These are phyloP conservation scores for Uromyces viciae-fabae DNA, from an alignment of 1,284 basidiomycete genomes.

Conservation along the genomic window DNA sequence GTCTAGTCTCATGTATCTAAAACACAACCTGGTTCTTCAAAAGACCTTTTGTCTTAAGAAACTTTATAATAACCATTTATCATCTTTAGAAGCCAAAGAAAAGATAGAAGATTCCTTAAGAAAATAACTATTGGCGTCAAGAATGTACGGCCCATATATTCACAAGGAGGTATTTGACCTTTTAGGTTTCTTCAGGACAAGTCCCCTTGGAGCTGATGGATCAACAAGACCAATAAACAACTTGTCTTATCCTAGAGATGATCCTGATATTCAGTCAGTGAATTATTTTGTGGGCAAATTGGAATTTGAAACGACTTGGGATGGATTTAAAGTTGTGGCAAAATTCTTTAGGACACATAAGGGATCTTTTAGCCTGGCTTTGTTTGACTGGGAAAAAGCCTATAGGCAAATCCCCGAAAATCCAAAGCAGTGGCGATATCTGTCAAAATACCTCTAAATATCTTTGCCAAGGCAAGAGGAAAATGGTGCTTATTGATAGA, in stretches of 20 bases:
- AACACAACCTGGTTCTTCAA: too few species aligned
- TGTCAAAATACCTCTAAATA: too few species aligned
- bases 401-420: too few species aligned
- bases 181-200: neutral
- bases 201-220: neutral
- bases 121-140: neutral
- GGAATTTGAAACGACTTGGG: constrained; percentile 11
- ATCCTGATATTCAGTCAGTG: neutral
- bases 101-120: neutral
- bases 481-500: too few species aligned
- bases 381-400: too few species aligned
- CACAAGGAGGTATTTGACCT: neutral
- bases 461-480: too few species aligned
- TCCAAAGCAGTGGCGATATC: too few species aligned
- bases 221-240: neutral
- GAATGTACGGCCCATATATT: neutral
- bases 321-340: neutral
- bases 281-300: neutral
- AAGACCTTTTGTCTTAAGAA: too few species aligned
- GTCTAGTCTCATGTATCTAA: too few species aligned
- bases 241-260: neutral
- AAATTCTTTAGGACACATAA: neutral
- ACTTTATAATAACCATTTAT: neutral
- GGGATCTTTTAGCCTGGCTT: neutral
- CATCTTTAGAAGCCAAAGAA: neutral